phyloP scores from a whole-genome alignment of 805 yeast species.

The Teunomyces kruisii region DNA sequence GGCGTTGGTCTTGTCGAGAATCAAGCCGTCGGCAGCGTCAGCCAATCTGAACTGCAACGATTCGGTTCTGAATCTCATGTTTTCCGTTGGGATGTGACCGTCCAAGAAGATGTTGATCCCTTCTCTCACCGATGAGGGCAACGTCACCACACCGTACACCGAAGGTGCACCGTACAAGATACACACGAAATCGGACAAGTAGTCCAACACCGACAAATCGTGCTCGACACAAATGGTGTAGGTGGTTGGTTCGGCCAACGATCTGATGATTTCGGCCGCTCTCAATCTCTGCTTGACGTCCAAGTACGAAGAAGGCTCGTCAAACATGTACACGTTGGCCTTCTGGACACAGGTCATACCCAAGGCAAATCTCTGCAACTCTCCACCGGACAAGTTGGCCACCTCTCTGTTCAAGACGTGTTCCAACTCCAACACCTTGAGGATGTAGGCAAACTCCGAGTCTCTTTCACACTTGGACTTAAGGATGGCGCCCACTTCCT shows the following conservation, averaged over 20 bases:
- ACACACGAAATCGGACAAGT: slow-evolving; percentile 94
- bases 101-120: slow-evolving; percentile 98
- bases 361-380: slow-evolving; percentile 95
- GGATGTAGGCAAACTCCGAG: slow-evolving; percentile 61
- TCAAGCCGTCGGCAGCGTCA: slow-evolving; percentile 79
- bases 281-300: slow-evolving; percentile 98
- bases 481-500: slow-evolving; percentile 81
- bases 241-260: slow-evolving; percentile 68
- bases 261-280: slow-evolving; percentile 93
- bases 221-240: slow-evolving; percentile 98
- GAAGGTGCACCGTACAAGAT: slow-evolving; percentile 97
- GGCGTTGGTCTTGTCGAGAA: slow-evolving; percentile 75
- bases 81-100: slow-evolving; percentile 96
- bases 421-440: slow-evolving; percentile 70
- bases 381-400: slow-evolving; percentile 93
- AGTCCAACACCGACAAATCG: slow-evolving; percentile 96
- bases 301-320: slow-evolving; percentile 96
- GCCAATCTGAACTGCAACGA: slow-evolving; percentile 89
- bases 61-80: slow-evolving; percentile 94
- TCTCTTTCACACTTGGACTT: slow-evolving; percentile 74
- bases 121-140: slow-evolving; percentile 96
- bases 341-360: slow-evolving; percentile 95
- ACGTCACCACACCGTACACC: slow-evolving; percentile 96
- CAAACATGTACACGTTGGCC: slow-evolving; percentile 98
- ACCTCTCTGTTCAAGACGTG: slow-evolving; percentile 85